Percentiles rank a stretch among this genome's conserved stretches.
Conservation (phyloP, 176 grass and related monocot species). For the Pharus latifolius region DNA sequence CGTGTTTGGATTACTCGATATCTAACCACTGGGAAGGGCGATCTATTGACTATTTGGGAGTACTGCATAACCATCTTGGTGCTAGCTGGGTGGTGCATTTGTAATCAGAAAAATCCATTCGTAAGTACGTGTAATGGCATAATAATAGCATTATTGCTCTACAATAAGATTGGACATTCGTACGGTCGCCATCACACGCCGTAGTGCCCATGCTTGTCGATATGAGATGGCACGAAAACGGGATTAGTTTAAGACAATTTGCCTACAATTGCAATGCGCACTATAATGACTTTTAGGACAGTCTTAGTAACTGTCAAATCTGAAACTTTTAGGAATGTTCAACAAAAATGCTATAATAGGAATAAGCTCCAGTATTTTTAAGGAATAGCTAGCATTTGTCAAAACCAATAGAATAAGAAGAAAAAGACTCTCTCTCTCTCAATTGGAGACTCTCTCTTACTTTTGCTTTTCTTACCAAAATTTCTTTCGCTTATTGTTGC, state of each 20-base stretch:
- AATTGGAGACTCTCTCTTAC: too few relatives aligned
- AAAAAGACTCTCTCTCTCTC: too few relatives aligned
- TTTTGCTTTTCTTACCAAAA: too few relatives aligned
- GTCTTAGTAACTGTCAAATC: not conserved
- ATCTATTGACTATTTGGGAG: too few relatives aligned
- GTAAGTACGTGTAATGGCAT: not conserved
- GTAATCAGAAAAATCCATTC: not conserved
- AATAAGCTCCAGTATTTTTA: too few relatives aligned
- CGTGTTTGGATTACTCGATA: too few relatives aligned
- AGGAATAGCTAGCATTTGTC: too few relatives aligned
- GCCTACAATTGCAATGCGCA: slow-evolving; percentile 13
- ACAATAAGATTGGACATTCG: slow-evolving; percentile 5
- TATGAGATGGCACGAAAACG: not conserved
- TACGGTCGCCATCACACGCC: not conserved
- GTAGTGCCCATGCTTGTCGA: slow-evolving; percentile 9
- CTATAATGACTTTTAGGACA: not conserved
- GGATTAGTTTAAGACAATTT: not conserved
- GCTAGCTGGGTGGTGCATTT: slow-evolving; percentile 1
- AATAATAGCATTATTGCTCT: slow-evolving; percentile 31
- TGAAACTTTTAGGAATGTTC: not conserved
- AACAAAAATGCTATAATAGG: too few relatives aligned
- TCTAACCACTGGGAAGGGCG: too few relatives aligned
- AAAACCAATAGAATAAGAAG: too few relatives aligned
- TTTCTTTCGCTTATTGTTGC: too few relatives aligned
- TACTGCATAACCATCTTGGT: not conserved